Conservation (phyloP, 768 basidiomycete species). For the Phylloporus sp. region DNA sequence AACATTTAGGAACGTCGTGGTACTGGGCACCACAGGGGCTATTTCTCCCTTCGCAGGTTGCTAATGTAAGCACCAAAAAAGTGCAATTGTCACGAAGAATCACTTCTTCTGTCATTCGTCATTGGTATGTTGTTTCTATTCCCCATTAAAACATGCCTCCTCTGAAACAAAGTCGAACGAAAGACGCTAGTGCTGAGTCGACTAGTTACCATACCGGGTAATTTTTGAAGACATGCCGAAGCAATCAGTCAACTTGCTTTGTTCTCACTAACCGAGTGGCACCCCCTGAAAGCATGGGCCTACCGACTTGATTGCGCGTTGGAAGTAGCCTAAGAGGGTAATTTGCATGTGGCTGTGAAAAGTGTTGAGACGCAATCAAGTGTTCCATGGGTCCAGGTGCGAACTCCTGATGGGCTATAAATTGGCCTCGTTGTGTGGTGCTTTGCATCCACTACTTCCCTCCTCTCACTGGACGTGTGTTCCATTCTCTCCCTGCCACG, state of each 20-base stretch:
- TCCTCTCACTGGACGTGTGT: not conserved
- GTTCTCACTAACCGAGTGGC: conserved; percentile 24
- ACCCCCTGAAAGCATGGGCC: conserved; percentile 11
- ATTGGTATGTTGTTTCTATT: not conserved
- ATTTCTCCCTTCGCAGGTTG: no score
- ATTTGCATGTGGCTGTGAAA: conserved; percentile 15
- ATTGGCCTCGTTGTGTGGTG: conserved; percentile 6
- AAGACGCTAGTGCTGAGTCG: not conserved
- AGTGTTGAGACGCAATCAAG: conserved; percentile 26
- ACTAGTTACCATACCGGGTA: not conserved
- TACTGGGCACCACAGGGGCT: no score
- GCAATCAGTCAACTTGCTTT: conserved; percentile 19
- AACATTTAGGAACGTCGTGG: no score
- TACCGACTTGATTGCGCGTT: conserved; percentile 18
- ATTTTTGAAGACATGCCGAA: conserved; percentile 13
- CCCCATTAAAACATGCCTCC: not conserved
- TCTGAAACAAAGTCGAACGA: not conserved
- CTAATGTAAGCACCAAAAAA: no score
- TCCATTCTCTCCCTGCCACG: not conserved
- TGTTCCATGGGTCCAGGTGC: conserved; percentile 11
- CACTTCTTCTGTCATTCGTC: no score
- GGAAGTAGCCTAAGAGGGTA: conserved; percentile 18
- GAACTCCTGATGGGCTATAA: conserved; percentile 14
- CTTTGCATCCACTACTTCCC: conserved; percentile 1
- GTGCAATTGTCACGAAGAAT: no score